These are phyloP conservation scores for Pestalotiopsis fici DNA, from an alignment of 2,329 filamentous ascomycete genomes.

Conservation along the genomic window DNA sequence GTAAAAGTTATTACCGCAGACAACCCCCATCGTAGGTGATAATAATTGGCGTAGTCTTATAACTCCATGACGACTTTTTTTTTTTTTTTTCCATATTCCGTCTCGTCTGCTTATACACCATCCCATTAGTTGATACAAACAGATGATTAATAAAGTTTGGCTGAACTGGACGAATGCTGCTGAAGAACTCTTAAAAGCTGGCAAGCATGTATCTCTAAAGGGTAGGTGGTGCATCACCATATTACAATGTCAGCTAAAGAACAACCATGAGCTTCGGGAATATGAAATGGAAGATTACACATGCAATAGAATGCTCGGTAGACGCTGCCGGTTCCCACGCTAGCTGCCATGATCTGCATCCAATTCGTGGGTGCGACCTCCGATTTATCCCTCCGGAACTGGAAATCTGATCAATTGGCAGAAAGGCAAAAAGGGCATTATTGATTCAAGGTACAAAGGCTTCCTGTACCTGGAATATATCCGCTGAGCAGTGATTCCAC, in stretches of 20 bases:
- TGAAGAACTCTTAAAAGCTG: background rate
- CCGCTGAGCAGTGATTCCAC: too few relatives aligned
- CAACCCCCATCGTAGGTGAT: background rate
- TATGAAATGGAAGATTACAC: background rate
- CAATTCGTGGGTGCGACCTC: background rate
- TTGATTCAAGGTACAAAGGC: too few relatives aligned
- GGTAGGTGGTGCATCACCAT: background rate
- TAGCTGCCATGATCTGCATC: conserved; percentile 4
- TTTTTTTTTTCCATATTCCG: background rate
- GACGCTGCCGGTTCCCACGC: background rate
- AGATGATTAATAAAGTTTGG: background rate
- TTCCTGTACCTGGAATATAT: background rate
- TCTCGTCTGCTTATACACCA: background rate
- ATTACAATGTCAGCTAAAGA: background rate
- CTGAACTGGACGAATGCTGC: background rate
- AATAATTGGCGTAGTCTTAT: too few relatives aligned
- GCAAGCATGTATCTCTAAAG: too few relatives aligned
- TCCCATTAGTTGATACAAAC: too few relatives aligned
- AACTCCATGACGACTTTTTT: too few relatives aligned
- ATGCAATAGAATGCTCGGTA: conserved; percentile 5
- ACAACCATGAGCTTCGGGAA: background rate
- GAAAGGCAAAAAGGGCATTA: background rate
- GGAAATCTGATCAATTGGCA: background rate
- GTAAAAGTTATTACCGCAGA: background rate
- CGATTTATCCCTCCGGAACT: background rate